These are phyloP conservation scores for Nematodospora valgi DNA, from an alignment of 805 yeast species.

Conservation along the genomic window DNA sequence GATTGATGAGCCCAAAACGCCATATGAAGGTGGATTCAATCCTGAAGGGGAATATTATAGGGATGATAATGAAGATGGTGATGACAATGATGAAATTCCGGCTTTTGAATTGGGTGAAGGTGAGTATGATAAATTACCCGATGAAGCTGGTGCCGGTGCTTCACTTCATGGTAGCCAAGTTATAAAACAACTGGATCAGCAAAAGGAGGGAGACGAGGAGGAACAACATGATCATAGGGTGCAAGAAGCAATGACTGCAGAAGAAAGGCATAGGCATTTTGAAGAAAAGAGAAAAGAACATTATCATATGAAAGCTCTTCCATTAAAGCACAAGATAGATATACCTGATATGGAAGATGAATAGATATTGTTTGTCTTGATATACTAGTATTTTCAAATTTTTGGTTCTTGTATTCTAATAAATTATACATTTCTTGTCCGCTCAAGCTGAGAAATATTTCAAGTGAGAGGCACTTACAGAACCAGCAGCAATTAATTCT, in stretches of 20 bases:
- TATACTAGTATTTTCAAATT: no score
- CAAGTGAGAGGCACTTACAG: constrained; percentile 49
- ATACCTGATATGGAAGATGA: constrained; percentile 23
- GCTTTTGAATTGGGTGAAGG: constrained; percentile 59
- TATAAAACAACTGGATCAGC: constrained; percentile 20
- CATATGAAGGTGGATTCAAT: constrained; percentile 86
- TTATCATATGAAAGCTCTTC: constrained; percentile 58
- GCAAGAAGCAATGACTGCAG: constrained; percentile 42
- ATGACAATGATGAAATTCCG: constrained; percentile 45
- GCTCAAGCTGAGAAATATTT: no score
- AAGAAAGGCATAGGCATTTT: constrained; percentile 62
- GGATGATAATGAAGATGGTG: constrained; percentile 59
- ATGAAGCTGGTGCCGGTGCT: constrained; percentile 21
- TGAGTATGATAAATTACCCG: constrained; percentile 31
- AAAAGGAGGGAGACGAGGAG: constrained; percentile 22
- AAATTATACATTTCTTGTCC: no score
- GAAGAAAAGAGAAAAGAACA: constrained; percentile 80
- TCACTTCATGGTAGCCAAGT: constrained; percentile 43
- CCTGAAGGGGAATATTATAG: constrained; percentile 78
- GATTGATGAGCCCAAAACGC: constrained; percentile 94
- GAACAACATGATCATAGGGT: constrained; percentile 39
- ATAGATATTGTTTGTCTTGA: no score
- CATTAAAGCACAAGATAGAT: constrained; percentile 34
- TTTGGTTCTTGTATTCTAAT: background rate
- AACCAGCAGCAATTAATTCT: constrained; percentile 51